These are phyloP conservation scores for Chondrus crispus DNA, from an alignment of 23 red algal genomes.

Conservation along the genomic window DNA sequence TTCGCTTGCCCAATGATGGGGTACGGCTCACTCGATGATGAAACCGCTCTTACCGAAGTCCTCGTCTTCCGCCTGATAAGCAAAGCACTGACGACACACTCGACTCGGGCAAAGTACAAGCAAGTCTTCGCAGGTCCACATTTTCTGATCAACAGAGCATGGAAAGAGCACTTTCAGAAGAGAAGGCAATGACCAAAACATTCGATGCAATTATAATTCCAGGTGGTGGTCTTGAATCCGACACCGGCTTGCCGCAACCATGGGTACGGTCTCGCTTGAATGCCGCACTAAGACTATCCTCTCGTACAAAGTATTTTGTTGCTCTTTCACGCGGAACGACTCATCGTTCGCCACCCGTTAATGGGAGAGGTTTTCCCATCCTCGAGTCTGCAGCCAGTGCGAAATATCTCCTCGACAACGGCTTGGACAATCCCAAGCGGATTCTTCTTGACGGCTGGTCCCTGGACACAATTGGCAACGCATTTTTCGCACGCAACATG, in stretches of 20 bases:
- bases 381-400: constrained; percentile 77
- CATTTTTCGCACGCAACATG: constrained; percentile 69
- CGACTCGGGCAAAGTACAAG: too few relatives aligned
- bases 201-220: constrained; percentile 83
- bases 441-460: constrained; percentile 79
- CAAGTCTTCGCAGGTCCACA: too few relatives aligned
- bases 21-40: too few relatives aligned
- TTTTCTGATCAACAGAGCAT: too few relatives aligned
- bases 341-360: constrained; percentile 61
- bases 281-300: constrained; percentile 36
- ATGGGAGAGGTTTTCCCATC: constrained; percentile 49
- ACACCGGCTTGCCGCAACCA: constrained; percentile 48
- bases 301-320: constrained; percentile 62
- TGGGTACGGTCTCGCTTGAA: constrained; percentile 78
- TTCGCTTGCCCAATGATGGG: too few relatives aligned
- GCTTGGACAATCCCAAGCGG: constrained; percentile 5
- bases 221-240: constrained; percentile 64
- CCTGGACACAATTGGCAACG: constrained; percentile 95
- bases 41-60: too few relatives aligned
- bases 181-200: neutral
- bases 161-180: neutral
- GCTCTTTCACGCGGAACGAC: constrained; percentile 81
- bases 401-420: constrained; percentile 58
- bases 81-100: too few relatives aligned
- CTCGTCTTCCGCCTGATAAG: too few relatives aligned